Percentiles rank a stretch among this genome's conserved stretches.
Evolutionary conservation across 108 stramenopile genomes (phyloP).

Genomic region (Ochromonas danica): DNA sequence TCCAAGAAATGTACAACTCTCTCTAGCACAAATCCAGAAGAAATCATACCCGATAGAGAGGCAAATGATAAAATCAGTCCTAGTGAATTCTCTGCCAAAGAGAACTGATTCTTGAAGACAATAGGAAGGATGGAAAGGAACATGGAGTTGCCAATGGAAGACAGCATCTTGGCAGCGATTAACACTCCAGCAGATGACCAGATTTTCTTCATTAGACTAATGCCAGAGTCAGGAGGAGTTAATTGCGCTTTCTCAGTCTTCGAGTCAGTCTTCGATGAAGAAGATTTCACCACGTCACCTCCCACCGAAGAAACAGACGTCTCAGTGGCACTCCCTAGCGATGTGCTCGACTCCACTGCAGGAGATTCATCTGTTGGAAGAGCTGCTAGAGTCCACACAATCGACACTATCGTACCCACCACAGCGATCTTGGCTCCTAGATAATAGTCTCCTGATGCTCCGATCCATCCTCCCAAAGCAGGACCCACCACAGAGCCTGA

Average conservation of each 20-base stretch:
- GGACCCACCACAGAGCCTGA: conserved; percentile 71
- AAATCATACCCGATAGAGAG: conserved; percentile 65
- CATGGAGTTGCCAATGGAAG: conserved; percentile 65
- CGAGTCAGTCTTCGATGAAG: not conserved
- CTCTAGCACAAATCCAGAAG: conserved; percentile 42
- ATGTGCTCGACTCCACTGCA: too few species aligned
- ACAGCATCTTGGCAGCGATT: conserved; percentile 64
- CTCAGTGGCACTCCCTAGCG: too few species aligned
- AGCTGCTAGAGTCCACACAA: conserved; percentile 57
- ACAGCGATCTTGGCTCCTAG: conserved; percentile 69
- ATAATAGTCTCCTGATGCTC: conserved; percentile 61
- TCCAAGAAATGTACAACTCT: not conserved
- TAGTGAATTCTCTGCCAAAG: conserved; percentile 57
- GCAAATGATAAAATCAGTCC: conserved; percentile 65
- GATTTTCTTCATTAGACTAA: conserved; percentile 34
- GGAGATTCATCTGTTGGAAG: conserved; percentile 9
- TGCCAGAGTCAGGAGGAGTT: not conserved
- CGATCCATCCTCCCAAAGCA: conserved; percentile 67
- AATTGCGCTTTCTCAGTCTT: not conserved
- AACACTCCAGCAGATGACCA: too few species aligned
- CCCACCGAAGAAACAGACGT: too few species aligned
- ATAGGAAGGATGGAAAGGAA: conserved; percentile 64
- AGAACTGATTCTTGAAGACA: conserved; percentile 55
- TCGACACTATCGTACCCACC: conserved; percentile 63
- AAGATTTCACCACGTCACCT: too few species aligned